These are phyloP conservation scores for Magnaporthiopsis incrustans DNA, from an alignment of 2,329 filamentous ascomycete genomes.

Conservation along the genomic window DNA sequence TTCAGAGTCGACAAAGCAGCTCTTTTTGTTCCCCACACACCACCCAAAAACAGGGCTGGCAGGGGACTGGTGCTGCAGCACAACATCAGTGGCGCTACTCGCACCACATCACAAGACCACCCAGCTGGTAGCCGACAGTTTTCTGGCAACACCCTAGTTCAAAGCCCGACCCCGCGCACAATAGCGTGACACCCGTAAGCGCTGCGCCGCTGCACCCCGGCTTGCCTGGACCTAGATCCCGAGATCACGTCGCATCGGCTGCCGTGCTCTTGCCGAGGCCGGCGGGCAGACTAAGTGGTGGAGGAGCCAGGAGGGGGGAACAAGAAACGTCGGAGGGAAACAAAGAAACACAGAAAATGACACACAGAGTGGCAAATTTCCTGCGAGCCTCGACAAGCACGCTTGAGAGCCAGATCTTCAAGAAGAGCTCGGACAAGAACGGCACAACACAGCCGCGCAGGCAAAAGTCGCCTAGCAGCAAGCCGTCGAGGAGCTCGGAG, in stretches of 20 bases:
- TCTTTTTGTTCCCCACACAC: not conserved
- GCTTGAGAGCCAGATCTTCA: constrained; percentile 40
- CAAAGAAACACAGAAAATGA: constrained; percentile 31
- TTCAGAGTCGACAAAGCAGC: not conserved
- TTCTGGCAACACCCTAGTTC: not conserved
- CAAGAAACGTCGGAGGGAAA: not conserved
- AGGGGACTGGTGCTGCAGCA: not conserved
- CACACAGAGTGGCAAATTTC: constrained; percentile 50
- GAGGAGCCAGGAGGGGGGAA: not conserved
- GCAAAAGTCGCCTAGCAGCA: constrained; percentile 22
- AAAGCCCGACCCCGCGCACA: not conserved
- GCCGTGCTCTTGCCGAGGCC: not conserved
- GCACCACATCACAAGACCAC: not conserved
- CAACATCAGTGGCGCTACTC: not conserved
- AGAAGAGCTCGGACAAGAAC: constrained; percentile 24
- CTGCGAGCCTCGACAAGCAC: constrained; percentile 43
- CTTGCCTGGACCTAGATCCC: not conserved
- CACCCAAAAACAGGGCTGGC: not conserved
- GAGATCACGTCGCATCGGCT: not conserved
- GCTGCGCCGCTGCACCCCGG: not conserved
- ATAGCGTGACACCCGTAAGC: not conserved
- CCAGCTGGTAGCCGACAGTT: not conserved
- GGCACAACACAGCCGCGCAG: constrained; percentile 17
- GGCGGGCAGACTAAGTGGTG: not conserved
- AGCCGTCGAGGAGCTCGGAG: constrained; percentile 21